Conservation (phyloP, 768 basidiomycete species). For the Lactarius sanguifluus region DNA sequence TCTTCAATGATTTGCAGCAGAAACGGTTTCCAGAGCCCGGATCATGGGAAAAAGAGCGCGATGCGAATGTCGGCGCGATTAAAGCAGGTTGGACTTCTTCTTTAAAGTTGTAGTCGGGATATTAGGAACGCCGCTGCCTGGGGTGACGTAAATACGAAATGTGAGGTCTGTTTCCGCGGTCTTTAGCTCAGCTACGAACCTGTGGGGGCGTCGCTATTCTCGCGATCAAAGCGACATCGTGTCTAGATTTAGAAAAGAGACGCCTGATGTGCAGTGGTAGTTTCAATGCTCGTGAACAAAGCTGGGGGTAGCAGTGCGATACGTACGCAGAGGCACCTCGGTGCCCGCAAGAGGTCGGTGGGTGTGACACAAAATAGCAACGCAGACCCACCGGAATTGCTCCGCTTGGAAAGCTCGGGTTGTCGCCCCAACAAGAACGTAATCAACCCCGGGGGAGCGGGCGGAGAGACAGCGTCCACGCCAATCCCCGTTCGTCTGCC, state of each 20-base stretch:
- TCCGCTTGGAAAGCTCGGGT: too few relatives aligned
- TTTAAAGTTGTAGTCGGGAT: neutral
- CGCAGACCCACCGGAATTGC: neutral
- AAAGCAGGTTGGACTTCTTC: constrained; percentile 37
- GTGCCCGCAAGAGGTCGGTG: constrained; percentile 27
- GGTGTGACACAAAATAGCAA: neutral
- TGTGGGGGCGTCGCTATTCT: constrained; percentile 21
- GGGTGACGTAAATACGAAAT: neutral
- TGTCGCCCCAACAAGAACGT: too few relatives aligned
- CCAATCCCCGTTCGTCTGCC: too few relatives aligned
- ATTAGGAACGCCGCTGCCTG: constrained; percentile 42
- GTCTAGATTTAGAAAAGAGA: constrained; percentile 42
- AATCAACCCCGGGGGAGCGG: too few relatives aligned
- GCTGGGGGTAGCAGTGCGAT: neutral
- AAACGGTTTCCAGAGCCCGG: constrained; percentile 41
- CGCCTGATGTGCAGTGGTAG: constrained; percentile 31
- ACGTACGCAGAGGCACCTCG: constrained; percentile 44
- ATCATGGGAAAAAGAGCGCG: constrained; percentile 40
- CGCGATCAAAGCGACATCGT: constrained; percentile 43
- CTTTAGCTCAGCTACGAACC: constrained; percentile 38
- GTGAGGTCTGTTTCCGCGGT: constrained; percentile 32
- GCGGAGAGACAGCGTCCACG: too few relatives aligned
- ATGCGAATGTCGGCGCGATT: constrained; percentile 39
- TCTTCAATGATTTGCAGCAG: constrained; percentile 42
- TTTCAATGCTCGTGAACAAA: neutral